A percentile compares a stretch with the other conserved stretches of the same genome.
Conservation (phyloP, 2,329 filamentous ascomycete species). For the Colletotrichum sidae region DNA sequence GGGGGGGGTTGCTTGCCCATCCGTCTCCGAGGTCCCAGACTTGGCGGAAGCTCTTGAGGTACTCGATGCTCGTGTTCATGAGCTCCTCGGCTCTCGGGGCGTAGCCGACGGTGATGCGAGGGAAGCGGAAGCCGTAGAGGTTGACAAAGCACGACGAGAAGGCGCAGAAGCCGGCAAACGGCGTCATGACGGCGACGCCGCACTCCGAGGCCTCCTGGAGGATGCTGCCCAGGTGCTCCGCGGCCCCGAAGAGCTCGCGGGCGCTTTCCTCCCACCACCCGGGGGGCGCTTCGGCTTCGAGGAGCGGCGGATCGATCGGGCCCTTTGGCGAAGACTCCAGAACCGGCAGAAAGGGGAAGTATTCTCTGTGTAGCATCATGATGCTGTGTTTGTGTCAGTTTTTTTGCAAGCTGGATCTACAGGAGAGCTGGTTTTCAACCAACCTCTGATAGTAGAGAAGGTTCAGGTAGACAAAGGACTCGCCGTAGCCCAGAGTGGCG, state of each 20-base stretch:
- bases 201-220: constrained; percentile 52
- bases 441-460: constrained; percentile 57
- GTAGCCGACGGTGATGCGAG: constrained; percentile 52
- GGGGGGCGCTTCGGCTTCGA: constrained; percentile 50
- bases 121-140: constrained; percentile 53
- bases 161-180: constrained; percentile 58
- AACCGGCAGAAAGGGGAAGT: constrained; percentile 56
- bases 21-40: constrained; percentile 46
- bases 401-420: background rate
- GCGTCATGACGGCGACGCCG: constrained; percentile 51
- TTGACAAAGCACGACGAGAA: constrained; percentile 58
- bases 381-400: constrained; percentile 41
- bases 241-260: constrained; percentile 49
- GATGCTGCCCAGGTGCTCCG: constrained; percentile 48
- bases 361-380: constrained; percentile 56
- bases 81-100: constrained; percentile 41
- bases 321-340: constrained; percentile 48
- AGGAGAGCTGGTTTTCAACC: constrained; percentile 6
- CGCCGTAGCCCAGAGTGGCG: constrained; percentile 52
- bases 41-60: constrained; percentile 43
- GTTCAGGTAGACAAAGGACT: constrained; percentile 56
- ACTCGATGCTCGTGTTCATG: constrained; percentile 42
- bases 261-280: constrained; percentile 55
- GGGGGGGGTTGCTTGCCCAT: constrained; percentile 38
- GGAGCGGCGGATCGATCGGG: constrained; percentile 53